Evolutionary conservation across 768 basidiomycete species (phyloP), one percentile per base, ranked within the genome.

Genomic region (Dendrothele bispora): DNA sequence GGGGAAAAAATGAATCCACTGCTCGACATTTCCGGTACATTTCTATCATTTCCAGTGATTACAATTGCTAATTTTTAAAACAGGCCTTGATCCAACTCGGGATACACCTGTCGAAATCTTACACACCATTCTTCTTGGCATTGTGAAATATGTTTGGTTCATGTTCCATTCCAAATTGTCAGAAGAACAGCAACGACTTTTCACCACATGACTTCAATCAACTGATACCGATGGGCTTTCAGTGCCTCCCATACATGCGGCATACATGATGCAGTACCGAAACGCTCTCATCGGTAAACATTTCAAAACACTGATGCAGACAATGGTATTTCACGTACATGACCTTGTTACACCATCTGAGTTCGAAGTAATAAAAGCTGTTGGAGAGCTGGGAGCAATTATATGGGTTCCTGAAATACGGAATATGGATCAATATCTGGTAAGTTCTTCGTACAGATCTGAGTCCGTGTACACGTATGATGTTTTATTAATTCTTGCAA

Each of bases 141-240:
- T 70, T 26, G 61, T 67, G 24, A 78, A 78, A 48, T 78, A 76
- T 54, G 25, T 61, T 0, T 78, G 73, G 75, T 63, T 70, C 51
- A 48, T 48, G 5, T 57, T 63, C 0, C 61, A 68, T 43, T 63
- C 60, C 3, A n/a, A 46, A 2, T 71, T 67, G 70, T 64, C 54
- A 4, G 42, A 49, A 3, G 48, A 40, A 3, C 51, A 66, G 20
- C 57, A 68, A 38, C 48, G 53, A 6, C 40, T 55, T 0, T 73
- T 66, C 39, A 40, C 63, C 0, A 20, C 45, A 3, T 65, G 65
- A 1, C 55, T 72, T 2, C 68, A 69, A 46, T 50, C 64, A 6
- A 65, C 73, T 0, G 39, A 66, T 22, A 59, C 51, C 12, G 28
- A 47, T 15, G 70, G 66, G 0, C 55, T 69, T 5, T 58, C 59